Evolutionary conservation across 495 filamentous ascomycete genomes (phyloP), one percentile per base, ranked within the genome.

Genomic region (Aspergillus ostianus): DNA sequence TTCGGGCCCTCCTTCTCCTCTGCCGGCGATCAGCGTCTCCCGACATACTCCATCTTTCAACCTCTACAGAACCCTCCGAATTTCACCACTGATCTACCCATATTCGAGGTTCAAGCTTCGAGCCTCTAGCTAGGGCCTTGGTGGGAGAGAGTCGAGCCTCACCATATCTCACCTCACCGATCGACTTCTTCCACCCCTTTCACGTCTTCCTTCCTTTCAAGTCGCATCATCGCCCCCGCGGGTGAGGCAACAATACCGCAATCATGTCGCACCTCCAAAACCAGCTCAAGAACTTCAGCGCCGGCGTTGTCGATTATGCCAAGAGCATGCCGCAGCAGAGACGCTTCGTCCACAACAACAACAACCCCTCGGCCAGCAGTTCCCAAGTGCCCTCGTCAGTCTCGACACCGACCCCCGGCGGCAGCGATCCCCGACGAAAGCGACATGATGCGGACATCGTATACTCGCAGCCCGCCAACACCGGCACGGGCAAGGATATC

Each of bases 391-490:
- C 77, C 3, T 77, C 76, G 0, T 73, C 76, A 46, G 61, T 61
- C n/a, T 67, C 77, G 10, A 78, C 75, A 0, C 75, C 77, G 10
- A 70, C 75, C 0, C 68, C 76, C 41, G 26, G 58, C 30, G 21
- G 58, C 26, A 57, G 53, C 56, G 85, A 81, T 55, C 70, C 73
- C 55, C 87, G 84, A 67, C 82, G 82, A 59, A 89, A 88, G 73
- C 78, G 84, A 45, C 80, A 81, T 45, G 77, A 83, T 61, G 72
- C 75, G 53, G 75, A 82, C 32, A 78, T 85, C 55, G 85, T 89
- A 61, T 92, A 87, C 72, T 92, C 90, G 12, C 91, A 93, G 71
- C 90, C 92, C 15, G 80, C 82, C 47, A 82, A 87, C 64, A 92
- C 90, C 4, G 90, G 90, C 59, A 88, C 83, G 29, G 92, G 91